Evolutionary conservation across 2,329 filamentous ascomycete genomes (phyloP).

Genomic region (Sarocladiaceae sp.): DNA sequence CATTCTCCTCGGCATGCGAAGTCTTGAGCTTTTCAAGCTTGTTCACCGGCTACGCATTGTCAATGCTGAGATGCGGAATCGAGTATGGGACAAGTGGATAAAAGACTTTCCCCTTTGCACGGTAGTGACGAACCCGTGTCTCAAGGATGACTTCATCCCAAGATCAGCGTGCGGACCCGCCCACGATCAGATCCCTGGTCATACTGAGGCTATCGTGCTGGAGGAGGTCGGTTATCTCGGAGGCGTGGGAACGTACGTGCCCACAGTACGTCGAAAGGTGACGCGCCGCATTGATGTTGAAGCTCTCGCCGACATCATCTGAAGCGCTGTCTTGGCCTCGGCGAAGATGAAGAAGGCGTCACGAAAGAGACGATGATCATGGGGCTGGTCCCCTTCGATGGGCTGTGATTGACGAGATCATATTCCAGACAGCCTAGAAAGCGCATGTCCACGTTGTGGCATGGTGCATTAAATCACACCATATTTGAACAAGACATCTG

Average conservation of each 20-base stretch:
- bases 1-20: conserved; percentile 18
- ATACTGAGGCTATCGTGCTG: conserved; percentile 10
- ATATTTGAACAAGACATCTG: not conserved
- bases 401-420: too few species aligned
- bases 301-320: not conserved
- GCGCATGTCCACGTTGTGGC: not conserved
- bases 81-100: conserved; percentile 26
- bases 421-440: too few species aligned
- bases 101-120: conserved; percentile 16
- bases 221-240: conserved; percentile 23
- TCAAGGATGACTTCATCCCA: not conserved
- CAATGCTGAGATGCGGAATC: conserved; percentile 9
- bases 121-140: not conserved
- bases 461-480: not conserved
- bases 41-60: not conserved
- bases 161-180: not conserved
- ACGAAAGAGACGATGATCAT: too few species aligned
- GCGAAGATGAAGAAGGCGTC: not conserved
- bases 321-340: not conserved
- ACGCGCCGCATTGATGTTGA: not conserved
- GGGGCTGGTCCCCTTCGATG: too few species aligned
- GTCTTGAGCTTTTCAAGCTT: conserved; percentile 14
- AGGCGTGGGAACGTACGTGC: conserved; percentile 17
- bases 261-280: not conserved
- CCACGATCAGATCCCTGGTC: not conserved